Base-by-base conservation (phyloP, 2,329 filamentous ascomycete genomes). In the Hirsutella rhossiliensis region DNA sequence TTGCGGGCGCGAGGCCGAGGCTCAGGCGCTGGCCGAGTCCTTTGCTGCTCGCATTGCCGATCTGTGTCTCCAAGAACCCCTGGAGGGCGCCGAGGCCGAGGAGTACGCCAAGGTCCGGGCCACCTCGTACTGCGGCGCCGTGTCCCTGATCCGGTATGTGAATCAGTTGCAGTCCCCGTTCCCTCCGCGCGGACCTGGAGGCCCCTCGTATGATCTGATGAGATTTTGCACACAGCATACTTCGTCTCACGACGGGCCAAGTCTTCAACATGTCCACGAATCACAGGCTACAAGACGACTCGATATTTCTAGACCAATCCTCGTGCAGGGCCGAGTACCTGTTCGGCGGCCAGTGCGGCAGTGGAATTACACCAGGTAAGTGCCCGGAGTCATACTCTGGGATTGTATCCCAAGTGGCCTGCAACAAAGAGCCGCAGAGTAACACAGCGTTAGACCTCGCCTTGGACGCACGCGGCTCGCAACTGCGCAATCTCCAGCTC, bases 41-140 rank as follows among this genome's bases (percentile, higher is more conserved):
- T 50, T 47, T 32, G 38, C 34, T 2, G 36, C 32, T 3, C 18
- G 20, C 12, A 44, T 48, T 1, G 32, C 13, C 8, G 23, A 43
- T 8, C 39, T 50, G 3, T 45, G 48, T 15, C 11, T 18, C 3
- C n/a, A 23, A 12, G 43, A 44, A 12, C 20, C 38, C 5, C 11
- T 3, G n/a, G 12, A n/a, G 5, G 23, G 17, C 17, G 23, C 7
- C 6, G 18, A 38, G 3, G 46, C 32, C 12, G 23, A 43, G 11
- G 17, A 45, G 18, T 48, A 47, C 34, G 11, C 31, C n/a, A 38
- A 20, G 31, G 48, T 43, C 3, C 19, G 38, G 3, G 43, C 46
- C 1, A 41, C 43, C 5, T 43, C 46, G 8, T 47, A 45, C 18
- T 48, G 44, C 29, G 48, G 46, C n/a, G 48, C 48, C n/a, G 38